Conservation (phyloP, 192 early-diverging fungal genomes). For the Umbelopsis sp. region DNA sequence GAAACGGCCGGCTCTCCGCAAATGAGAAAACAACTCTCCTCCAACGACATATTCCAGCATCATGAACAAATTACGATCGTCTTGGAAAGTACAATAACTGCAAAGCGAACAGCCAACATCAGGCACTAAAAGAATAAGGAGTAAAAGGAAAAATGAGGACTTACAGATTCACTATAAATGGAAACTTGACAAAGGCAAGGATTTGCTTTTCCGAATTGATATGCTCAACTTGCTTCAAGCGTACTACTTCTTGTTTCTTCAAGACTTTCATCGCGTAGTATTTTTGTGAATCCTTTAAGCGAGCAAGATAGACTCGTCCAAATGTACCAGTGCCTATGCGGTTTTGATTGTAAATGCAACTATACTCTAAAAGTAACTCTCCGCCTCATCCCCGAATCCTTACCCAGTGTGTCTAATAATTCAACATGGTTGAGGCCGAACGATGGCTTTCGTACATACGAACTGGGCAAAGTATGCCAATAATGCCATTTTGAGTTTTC, state of each 20-base stretch:
- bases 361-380: background rate
- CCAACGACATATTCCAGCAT: constrained; percentile 95
- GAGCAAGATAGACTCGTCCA: constrained; percentile 90
- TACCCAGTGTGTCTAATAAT: constrained; percentile 56
- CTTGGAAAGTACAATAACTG: constrained; percentile 94
- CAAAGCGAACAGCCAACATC: background rate
- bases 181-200: constrained; percentile 69
- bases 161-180: constrained; percentile 86
- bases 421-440: constrained; percentile 55
- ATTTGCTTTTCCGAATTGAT: constrained; percentile 85
- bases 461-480: constrained; percentile 8
- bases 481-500: constrained; percentile 1
- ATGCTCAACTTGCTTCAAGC: constrained; percentile 86
- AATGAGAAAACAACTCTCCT: constrained; percentile 95
- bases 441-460: constrained; percentile 43
- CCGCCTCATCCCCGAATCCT: constrained; percentile 20
- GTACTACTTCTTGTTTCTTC: constrained; percentile 80
- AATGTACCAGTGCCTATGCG: constrained; percentile 93
- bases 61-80: constrained; percentile 93
- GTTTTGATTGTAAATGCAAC: constrained; percentile 6
- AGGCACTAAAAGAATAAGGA: background rate
- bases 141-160: constrained; percentile 11
- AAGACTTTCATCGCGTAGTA: constrained; percentile 89
- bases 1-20: constrained; percentile 89
- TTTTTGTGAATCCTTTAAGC: constrained; percentile 66